Base-by-base conservation (phyloP, 495 filamentous ascomycete genomes). In the Neurospora tetrasperma region DNA sequence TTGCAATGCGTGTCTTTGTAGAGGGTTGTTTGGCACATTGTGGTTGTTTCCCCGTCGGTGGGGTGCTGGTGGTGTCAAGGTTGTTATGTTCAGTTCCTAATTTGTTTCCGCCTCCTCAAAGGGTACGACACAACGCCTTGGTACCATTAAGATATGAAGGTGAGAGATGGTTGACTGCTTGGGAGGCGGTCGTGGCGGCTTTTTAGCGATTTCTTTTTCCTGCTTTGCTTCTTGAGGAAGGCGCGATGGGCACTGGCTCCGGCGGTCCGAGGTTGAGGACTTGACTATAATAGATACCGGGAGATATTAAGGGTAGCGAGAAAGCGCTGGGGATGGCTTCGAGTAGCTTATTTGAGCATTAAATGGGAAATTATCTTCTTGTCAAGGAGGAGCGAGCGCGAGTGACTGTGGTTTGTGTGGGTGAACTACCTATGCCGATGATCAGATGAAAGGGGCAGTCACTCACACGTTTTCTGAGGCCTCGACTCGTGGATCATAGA, bases 1-100 rank as follows among this genome's bases (percentile, higher is more conserved):
- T 72, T 46, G 78, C 83, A 86, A 74, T 66, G 43, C n/a, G 48
- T 71, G 72, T 80, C 80, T 73, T 75, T 78, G 77, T 78, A 81
- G 77, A 78, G 80, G 44, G 77, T 76, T 48, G 72, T 72, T n/a
- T 35, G 12, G 75, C 79, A 82, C 80, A 82, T 81, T 48, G 2
- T 54, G 20, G 8, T 54, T 75, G 41, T 46, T 68, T 62, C 43
- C 43, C 11, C 42, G 27, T 43, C 2, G 48, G 23, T 16, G 54
- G 54, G 20, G 20, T 62, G 23, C 23, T 62, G 54, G 14, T 66
- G 54, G 27, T 62, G 3, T 62, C 1, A 18, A 18, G 6, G 12
- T 62, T 31, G 11, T 31, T 14, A 12, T 62, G 0, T 27, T 4
- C 23, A 6, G 1, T 5, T 62, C 3, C 54, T 62, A 16, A 20